Percentiles rank a stretch among this genome's conserved stretches.
These are phyloP conservation scores for Trichosporon coremiiforme DNA, from an alignment of 1,284 basidiomycete species.

Conservation along the genomic window DNA sequence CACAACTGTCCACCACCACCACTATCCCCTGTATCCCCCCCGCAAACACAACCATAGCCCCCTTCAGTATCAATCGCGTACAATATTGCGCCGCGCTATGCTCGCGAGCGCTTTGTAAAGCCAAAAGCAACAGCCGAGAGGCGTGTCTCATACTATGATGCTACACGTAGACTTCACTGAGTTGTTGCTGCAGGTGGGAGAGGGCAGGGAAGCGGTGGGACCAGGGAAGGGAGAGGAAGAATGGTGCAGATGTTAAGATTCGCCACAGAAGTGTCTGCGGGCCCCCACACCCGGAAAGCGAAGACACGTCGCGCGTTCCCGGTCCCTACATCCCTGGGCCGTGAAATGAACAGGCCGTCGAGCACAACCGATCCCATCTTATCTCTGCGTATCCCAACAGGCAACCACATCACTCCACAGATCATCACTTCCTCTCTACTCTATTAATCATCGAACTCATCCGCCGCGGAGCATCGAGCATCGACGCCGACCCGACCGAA, in stretches of 20 bases:
- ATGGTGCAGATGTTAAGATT: neutral
- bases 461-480: too few relatives aligned
- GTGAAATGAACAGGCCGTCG: neutral
- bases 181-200: too few relatives aligned
- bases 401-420: neutral
- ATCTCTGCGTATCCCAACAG: neutral
- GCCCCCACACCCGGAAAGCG: neutral
- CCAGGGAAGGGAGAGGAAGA: neutral
- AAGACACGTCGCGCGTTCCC: constrained; percentile 5
- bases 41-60: neutral
- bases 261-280: neutral
- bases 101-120: neutral
- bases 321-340: neutral
- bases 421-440: neutral
- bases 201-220: too few relatives aligned
- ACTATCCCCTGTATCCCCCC: neutral
- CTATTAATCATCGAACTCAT: neutral
- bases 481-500: too few relatives aligned
- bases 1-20: neutral
- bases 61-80: neutral
- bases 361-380: neutral
- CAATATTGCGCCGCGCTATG: neutral
- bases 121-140: neutral
- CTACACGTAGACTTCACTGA: too few relatives aligned
- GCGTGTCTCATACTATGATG: neutral